phyloP scores from a whole-genome alignment of 495 filamentous ascomycete species.

The Trichodelitschia bisporula region DNA sequence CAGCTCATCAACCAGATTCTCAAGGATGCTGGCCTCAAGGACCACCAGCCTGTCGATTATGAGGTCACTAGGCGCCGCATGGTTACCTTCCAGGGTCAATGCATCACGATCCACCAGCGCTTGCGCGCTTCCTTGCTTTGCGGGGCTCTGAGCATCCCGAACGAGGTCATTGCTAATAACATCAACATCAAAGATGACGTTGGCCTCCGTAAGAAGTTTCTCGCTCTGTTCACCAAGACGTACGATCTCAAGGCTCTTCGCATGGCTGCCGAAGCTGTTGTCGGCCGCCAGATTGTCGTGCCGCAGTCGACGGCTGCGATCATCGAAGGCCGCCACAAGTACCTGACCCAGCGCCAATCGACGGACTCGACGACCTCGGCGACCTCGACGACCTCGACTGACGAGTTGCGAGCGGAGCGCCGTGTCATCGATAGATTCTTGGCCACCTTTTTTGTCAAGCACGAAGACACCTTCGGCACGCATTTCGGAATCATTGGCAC shows the following conservation, averaged over 20 bases:
- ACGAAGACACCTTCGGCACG: constrained; percentile 23
- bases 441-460: constrained; percentile 31
- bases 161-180: constrained; percentile 21
- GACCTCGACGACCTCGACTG: constrained; percentile 7
- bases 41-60: constrained; percentile 24
- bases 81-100: too few species aligned
- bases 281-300: constrained; percentile 26
- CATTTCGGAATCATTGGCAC: constrained; percentile 8
- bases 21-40: constrained; percentile 10
- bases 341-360: too few species aligned
- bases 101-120: too few species aligned
- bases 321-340: too few species aligned
- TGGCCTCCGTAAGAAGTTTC: constrained; percentile 29
- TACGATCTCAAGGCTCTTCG: constrained; percentile 27
- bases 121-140: constrained; percentile 38
- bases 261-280: constrained; percentile 31
- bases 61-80: too few species aligned
- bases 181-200: constrained; percentile 30
- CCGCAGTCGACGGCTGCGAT: neutral
- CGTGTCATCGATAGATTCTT: constrained; percentile 26
- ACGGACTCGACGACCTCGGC: constrained; percentile 6
- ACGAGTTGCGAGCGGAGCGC: constrained; percentile 12
- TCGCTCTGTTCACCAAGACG: constrained; percentile 30
- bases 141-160: constrained; percentile 32
- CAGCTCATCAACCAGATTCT: constrained; percentile 35